Evolutionary conservation across 2,329 filamentous ascomycete genomes (phyloP).

Genomic region (Aspergillus pseudotamarii): DNA sequence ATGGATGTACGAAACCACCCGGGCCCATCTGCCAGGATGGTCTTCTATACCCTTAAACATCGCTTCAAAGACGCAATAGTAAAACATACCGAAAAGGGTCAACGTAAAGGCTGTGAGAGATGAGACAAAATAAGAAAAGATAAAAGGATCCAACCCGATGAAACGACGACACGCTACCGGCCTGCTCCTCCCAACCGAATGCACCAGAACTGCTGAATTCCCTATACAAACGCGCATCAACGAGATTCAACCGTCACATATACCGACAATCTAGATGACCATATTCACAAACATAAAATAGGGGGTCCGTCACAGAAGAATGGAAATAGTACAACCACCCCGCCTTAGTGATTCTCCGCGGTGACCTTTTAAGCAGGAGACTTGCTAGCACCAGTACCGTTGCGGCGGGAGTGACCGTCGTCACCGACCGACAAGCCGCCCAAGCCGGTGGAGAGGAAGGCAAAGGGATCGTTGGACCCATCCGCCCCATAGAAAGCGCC

Average conservation of each 20-base stretch:
- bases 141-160: constrained; percentile 29
- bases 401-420: constrained; percentile 49
- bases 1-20: constrained; percentile 23
- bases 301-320: constrained; percentile 17
- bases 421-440: constrained; percentile 60
- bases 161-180: constrained; percentile 46
- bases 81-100: constrained; percentile 27
- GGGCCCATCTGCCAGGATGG: constrained; percentile 22
- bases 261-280: constrained; percentile 41
- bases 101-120: constrained; percentile 25
- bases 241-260: constrained; percentile 42
- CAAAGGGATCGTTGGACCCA: constrained; percentile 62
- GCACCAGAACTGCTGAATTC: constrained; percentile 47
- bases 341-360: background rate
- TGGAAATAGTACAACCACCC: constrained; percentile 13
- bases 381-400: constrained; percentile 49
- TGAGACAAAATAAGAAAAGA: constrained; percentile 22
- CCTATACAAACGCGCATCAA: constrained; percentile 48
- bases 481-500: constrained; percentile 67
- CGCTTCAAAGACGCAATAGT: constrained; percentile 29
- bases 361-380: constrained; percentile 44
- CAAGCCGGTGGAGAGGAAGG: constrained; percentile 64
- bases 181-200: constrained; percentile 48
- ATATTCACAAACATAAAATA: constrained; percentile 39
- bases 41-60: constrained; percentile 29